Evolutionary conservation across 2,329 filamentous ascomycete genomes (phyloP).

Genomic region (Aspergillus luchuensis): DNA sequence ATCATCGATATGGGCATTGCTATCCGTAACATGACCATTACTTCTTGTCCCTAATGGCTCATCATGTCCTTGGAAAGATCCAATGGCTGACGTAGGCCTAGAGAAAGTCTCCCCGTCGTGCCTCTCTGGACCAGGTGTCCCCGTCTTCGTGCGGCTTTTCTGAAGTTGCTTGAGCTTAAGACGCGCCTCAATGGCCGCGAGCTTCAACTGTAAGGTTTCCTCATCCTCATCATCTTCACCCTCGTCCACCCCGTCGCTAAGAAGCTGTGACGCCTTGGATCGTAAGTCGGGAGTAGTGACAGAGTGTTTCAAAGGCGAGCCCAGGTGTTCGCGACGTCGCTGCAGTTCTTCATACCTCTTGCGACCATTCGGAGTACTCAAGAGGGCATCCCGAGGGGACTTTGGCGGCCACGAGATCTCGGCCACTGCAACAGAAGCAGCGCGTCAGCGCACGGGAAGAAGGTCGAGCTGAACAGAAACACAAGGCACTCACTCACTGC

Average conservation of each 20-base stretch:
- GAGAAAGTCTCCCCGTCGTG: conserved; percentile 26
- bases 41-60: conserved; percentile 16
- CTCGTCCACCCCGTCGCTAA: conserved; percentile 39
- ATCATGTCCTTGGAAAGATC: conserved; percentile 25
- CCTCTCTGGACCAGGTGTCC: conserved; percentile 22
- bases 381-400: conserved; percentile 63
- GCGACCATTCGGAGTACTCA: conserved; percentile 76
- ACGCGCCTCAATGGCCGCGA: conserved; percentile 85
- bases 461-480: not conserved
- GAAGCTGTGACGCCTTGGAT: conserved; percentile 34
- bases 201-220: conserved; percentile 80
- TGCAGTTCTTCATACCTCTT: conserved; percentile 70
- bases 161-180: conserved; percentile 86
- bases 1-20: conserved; percentile 28
- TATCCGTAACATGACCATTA: conserved; percentile 13
- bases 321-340: conserved; percentile 67
- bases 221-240: conserved; percentile 75
- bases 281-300: conserved; percentile 45
- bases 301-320: conserved; percentile 63
- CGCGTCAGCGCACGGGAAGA: not conserved
- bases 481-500: conserved; percentile 24
- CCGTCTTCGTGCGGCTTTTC: conserved; percentile 48
- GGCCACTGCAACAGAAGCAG: conserved; percentile 34
- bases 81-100: conserved; percentile 30
- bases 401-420: conserved; percentile 62